Evolutionary conservation across 2,329 filamentous ascomycete species (phyloP).

Genomic region (Pyricularia sp.): DNA sequence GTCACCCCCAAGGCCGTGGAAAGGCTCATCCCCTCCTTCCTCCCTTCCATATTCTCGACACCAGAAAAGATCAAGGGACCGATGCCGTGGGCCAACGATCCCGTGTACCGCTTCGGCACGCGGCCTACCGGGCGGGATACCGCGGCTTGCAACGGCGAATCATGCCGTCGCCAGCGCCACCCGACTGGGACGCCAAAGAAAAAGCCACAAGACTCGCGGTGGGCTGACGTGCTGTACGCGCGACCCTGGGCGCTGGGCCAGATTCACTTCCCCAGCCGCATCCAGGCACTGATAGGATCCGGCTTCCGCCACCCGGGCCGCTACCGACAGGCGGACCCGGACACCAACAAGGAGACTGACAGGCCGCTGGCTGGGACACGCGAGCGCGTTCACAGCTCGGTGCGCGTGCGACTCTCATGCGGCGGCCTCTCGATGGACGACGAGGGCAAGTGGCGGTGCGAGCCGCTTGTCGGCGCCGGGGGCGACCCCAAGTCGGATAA

Average conservation of each 20-base stretch:
- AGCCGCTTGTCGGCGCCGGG: constrained; percentile 10
- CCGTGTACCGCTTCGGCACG: constrained; percentile 13
- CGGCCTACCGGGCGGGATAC: constrained; percentile 11
- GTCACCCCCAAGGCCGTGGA: constrained; percentile 6
- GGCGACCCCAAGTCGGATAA: neutral
- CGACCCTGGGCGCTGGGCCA: constrained; percentile 18
- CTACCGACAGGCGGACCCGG: constrained; percentile 22
- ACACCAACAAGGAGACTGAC: constrained; percentile 21
- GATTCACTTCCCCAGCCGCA: constrained; percentile 13
- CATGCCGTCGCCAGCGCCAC: constrained; percentile 12
- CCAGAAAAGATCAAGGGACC: neutral
- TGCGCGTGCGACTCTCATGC: constrained; percentile 16
- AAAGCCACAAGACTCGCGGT: constrained; percentile 9
- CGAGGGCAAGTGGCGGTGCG: constrained; percentile 15
- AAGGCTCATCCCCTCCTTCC: neutral
- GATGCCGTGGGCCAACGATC: constrained; percentile 13
- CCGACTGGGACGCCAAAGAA: neutral
- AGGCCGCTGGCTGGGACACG: constrained; percentile 22
- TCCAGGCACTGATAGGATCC: constrained; percentile 15
- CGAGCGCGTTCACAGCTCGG: constrained; percentile 22
- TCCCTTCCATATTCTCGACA: neutral
- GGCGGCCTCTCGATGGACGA: constrained; percentile 21
- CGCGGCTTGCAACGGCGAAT: constrained; percentile 8
- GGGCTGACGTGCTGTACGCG: constrained; percentile 8
- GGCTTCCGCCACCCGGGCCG: constrained; percentile 21